These are phyloP conservation scores for Yamadazyma oceani DNA, from an alignment of 1,139 yeast species.

Conservation along the genomic window DNA sequence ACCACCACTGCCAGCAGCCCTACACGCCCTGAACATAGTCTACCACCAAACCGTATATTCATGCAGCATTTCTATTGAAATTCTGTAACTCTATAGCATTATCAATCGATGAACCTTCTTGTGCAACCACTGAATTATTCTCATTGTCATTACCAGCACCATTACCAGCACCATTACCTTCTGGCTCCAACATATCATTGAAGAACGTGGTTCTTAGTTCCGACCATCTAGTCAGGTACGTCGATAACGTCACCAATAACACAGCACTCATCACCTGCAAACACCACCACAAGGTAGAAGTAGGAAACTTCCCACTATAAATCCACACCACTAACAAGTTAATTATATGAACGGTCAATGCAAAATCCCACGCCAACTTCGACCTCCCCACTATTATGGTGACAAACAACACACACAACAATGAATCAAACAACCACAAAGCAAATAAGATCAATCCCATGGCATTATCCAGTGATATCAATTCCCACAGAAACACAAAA, in stretches of 20 bases:
- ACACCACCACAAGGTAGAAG: slow-evolving; percentile 79
- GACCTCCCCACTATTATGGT: slow-evolving; percentile 89
- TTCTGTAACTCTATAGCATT: slow-evolving; percentile 9
- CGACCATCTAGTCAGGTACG: slow-evolving; percentile 85
- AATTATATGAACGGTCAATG: slow-evolving; percentile 81
- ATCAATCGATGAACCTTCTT: slow-evolving; percentile 5
- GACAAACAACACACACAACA: slow-evolving; percentile 75
- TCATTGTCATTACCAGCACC: slow-evolving; percentile 26
- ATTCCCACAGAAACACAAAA: slow-evolving; percentile 84
- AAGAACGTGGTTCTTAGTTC: slow-evolving; percentile 87
- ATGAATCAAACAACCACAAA: slow-evolving; percentile 79
- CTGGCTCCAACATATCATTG: slow-evolving; percentile 64
- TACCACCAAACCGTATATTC: not conserved
- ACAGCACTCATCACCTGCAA: slow-evolving; percentile 68
- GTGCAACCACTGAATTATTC: slow-evolving; percentile 2
- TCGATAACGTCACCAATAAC: slow-evolving; percentile 74
- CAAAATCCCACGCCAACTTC: slow-evolving; percentile 94
- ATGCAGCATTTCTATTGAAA: slow-evolving; percentile 3
- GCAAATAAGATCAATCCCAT: slow-evolving; percentile 72
- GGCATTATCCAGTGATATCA: slow-evolving; percentile 72
- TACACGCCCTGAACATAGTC: too few relatives aligned
- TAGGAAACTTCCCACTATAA: slow-evolving; percentile 66
- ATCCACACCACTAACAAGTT: slow-evolving; percentile 71
- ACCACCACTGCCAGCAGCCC: too few relatives aligned
- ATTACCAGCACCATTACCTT: not conserved